Evolutionary conservation across 345 rosid genomes (phyloP), one percentile per base, ranked within the genome.

Genomic region (Euphorbia peplus): DNA sequence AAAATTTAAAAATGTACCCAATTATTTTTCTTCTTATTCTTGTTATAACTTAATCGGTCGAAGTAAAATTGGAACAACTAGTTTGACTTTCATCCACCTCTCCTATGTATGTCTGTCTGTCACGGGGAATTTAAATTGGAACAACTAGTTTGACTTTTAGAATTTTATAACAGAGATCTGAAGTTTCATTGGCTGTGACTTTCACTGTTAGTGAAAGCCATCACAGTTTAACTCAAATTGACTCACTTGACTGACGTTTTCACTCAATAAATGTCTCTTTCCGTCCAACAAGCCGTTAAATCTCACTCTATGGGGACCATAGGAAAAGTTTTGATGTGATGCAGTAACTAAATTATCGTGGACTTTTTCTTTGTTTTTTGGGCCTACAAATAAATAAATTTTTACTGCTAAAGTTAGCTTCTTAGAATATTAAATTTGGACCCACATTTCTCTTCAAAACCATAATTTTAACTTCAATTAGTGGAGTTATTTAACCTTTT

Each of bases 231-330:
- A 64, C 70, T 5, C 2, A 1, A 15, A n/a, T 44, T 42, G 69
- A 64, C 73, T 2, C 1, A 1, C 19, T 71, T 50, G 62, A 63
- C 69, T 51, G 10, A 12, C 16, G 5, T 55, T 48, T 57, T 29
- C 70, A 22, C 51, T 76, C 73, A 29, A 63, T 21, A 57, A 2
- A 28, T 48, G 63, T 24, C 44, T 28, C 71, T 71, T 61, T 64
- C 86, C 78, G 72, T 79, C 64, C 15, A 70, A n/a, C 66, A 57
- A 47, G 73, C 69, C 81, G 86, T 77, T 72, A 12, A 78, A 62
- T 63, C 59, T 83, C 76, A 44, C 62, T 51, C 52, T 57, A 46
- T 50, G 70, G 78, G 81, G 79, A 67, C 76, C 73, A 63, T 42
- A 50, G 13, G 68, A 47, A 30, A 60, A 50, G 4, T 50, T 44